Percentiles rank a stretch among this genome's conserved stretches.
Evolutionary conservation across 768 basidiomycete genomes (phyloP).

Genomic region (Amanita subjunquillea): DNA sequence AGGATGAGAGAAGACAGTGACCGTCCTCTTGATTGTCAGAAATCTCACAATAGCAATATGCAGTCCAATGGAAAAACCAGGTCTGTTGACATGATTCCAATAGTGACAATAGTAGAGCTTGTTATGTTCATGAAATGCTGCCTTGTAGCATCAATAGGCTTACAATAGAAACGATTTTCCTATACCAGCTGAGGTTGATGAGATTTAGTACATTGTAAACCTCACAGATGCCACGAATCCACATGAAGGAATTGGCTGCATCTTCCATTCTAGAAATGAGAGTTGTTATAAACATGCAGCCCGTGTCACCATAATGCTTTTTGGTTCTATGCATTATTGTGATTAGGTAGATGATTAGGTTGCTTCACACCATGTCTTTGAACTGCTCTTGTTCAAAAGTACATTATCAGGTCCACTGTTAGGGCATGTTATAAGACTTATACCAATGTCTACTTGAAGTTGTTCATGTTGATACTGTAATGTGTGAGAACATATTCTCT

Average conservation of each 20-base stretch:
- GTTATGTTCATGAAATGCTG: too few species aligned
- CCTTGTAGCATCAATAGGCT: too few species aligned
- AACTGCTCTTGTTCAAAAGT: background rate
- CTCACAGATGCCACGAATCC: background rate
- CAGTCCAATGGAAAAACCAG: background rate
- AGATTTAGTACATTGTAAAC: background rate
- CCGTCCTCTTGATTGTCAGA: background rate
- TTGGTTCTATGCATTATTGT: background rate
- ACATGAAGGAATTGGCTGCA: background rate
- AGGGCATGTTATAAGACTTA: background rate
- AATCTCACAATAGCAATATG: constrained; percentile 1
- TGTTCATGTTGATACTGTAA: background rate
- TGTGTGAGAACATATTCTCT: background rate
- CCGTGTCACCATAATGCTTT: too few species aligned
- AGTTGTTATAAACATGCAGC: too few species aligned
- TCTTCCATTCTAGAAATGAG: too few species aligned
- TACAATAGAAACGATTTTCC: background rate
- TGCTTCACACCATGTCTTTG: background rate
- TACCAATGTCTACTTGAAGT: background rate
- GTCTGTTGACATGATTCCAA: background rate
- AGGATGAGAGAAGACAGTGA: background rate
- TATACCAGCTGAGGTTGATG: background rate
- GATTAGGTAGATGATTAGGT: background rate
- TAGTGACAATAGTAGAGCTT: background rate
- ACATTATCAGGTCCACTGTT: too few species aligned